phyloP scores from a whole-genome alignment of 176 grass and related monocot genomes.

The Pharus latifolius region DNA sequence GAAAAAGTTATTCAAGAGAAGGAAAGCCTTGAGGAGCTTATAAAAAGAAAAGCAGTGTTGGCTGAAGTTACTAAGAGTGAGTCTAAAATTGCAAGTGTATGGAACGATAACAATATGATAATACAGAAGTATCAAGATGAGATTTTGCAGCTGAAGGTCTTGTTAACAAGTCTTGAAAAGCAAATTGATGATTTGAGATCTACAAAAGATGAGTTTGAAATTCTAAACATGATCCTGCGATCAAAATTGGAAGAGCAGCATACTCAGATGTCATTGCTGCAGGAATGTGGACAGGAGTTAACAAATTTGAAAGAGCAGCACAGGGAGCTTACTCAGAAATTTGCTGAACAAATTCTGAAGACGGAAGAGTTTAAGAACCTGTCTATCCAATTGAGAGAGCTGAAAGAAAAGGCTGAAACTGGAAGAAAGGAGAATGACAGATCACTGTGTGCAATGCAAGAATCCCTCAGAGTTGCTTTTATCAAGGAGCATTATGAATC shows the following conservation, averaged over 20 bases:
- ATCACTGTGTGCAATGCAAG: constrained; percentile 58
- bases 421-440: constrained; percentile 75
- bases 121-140: constrained; percentile 47
- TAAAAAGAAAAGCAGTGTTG: constrained; percentile 21
- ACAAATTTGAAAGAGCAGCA: constrained; percentile 61
- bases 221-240: constrained; percentile 65
- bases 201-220: constrained; percentile 47
- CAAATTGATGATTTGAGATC: constrained; percentile 51
- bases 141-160: constrained; percentile 51
- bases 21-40: constrained; percentile 28
- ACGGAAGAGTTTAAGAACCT: constrained; percentile 89
- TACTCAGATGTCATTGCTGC: constrained; percentile 36
- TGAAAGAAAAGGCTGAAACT: constrained; percentile 82
- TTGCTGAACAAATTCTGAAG: constrained; percentile 81
- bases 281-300: constrained; percentile 43
- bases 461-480: constrained; percentile 94
- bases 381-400: constrained; percentile 72
- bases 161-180: constrained; percentile 36
- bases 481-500: constrained; percentile 97
- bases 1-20: constrained; percentile 35
- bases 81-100: constrained; percentile 21
- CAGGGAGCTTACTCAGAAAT: constrained; percentile 59
- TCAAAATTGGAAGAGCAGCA: constrained; percentile 82
- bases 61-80: constrained; percentile 20
- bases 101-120: constrained; percentile 4